Conservation (phyloP, 495 filamentous ascomycete species). For the Trichoderma virens region DNA sequence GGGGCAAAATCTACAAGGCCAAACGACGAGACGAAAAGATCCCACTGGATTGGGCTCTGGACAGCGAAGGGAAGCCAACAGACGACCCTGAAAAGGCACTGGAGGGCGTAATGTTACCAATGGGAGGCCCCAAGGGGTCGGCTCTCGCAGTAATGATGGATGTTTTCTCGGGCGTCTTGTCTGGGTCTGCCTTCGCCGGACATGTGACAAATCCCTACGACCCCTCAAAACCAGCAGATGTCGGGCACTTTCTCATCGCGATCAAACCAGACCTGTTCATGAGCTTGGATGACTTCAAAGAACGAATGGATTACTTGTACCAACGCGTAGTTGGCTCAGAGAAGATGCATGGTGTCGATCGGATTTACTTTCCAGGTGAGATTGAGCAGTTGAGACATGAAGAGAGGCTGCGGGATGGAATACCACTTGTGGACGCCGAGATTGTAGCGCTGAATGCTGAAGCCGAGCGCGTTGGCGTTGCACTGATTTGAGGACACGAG, state of each 20-base stretch:
- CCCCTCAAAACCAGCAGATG: conserved; percentile 55
- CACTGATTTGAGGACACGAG: background rate
- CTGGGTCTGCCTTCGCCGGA: conserved; percentile 61
- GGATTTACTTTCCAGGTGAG: conserved; percentile 74
- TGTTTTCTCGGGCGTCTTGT: conserved; percentile 70
- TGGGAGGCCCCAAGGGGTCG: conserved; percentile 74
- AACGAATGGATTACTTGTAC: conserved; percentile 64
- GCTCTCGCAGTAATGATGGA: conserved; percentile 76
- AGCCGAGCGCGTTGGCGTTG: conserved; percentile 46
- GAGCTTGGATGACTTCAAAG: conserved; percentile 57
- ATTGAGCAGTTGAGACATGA: conserved; percentile 59
- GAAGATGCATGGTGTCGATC: conserved; percentile 59
- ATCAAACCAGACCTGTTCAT: conserved; percentile 74
- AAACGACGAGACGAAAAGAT: conserved; percentile 64
- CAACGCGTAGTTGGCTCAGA: conserved; percentile 54
- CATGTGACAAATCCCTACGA: conserved; percentile 67
- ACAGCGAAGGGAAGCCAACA: conserved; percentile 56
- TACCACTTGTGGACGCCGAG: conserved; percentile 58
- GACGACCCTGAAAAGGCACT: conserved; percentile 59
- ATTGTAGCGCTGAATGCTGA: conserved; percentile 59
- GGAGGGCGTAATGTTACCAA: conserved; percentile 67
- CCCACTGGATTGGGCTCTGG: conserved; percentile 65
- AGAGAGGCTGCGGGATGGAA: conserved; percentile 48
- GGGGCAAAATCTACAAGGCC: conserved; percentile 72
- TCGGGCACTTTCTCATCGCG: conserved; percentile 68